These are phyloP conservation scores for Fraxinus floribunda DNA, from an alignment of 305 asterid genomes.

Conservation along the genomic window DNA sequence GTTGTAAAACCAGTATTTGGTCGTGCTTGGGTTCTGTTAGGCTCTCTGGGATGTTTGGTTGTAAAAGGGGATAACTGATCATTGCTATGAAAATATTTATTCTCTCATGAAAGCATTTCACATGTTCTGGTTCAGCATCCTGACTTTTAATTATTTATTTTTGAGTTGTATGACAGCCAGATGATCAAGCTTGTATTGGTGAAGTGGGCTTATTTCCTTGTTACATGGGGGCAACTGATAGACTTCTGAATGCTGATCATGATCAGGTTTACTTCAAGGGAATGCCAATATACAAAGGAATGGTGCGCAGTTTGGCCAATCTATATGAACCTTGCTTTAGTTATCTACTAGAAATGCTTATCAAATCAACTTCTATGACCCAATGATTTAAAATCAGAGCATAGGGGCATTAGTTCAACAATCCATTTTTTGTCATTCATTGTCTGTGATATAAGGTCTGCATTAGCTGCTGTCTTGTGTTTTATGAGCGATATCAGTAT, in stretches of 20 bases:
- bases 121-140: not conserved
- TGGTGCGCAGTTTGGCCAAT: constrained; percentile 43
- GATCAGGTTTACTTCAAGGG: constrained; percentile 85
- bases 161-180: constrained; percentile 49
- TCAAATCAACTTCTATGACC: not conserved
- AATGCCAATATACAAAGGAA: constrained; percentile 79
- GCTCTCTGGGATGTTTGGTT: not conserved
- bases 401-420: not conserved
- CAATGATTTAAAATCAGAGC: not conserved
- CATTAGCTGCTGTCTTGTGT: not conserved
- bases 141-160: not conserved
- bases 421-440: not conserved
- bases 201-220: constrained; percentile 80
- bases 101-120: not conserved
- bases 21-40: not conserved
- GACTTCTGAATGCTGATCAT: constrained; percentile 80
- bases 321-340: not conserved
- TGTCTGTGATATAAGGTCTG: not conserved
- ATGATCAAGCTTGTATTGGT: constrained; percentile 75
- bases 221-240: constrained; percentile 78
- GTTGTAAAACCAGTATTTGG: not conserved
- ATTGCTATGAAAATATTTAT: not conserved
- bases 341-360: not conserved
- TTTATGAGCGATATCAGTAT: not conserved
- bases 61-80: not conserved